Evolutionary conservation across 805 yeast species (phyloP).

Genomic region (Ogataea kodamae): DNA sequence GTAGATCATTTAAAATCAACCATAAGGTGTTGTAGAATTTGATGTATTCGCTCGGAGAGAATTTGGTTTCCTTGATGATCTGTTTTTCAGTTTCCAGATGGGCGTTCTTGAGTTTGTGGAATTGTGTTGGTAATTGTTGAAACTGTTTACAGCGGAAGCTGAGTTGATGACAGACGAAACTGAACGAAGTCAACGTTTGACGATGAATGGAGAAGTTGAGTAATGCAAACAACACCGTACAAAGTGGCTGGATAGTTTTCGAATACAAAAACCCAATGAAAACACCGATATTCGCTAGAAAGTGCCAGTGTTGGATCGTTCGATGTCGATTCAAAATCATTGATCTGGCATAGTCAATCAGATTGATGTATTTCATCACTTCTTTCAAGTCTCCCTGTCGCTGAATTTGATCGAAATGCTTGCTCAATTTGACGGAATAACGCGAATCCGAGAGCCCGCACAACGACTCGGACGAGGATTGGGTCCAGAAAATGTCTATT

Average conservation of each 20-base stretch:
- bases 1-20: slow-evolving; percentile 78
- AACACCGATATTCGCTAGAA: slow-evolving; percentile 2
- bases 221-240: slow-evolving; percentile 10
- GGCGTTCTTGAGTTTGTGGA: slow-evolving; percentile 45
- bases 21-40: slow-evolving; percentile 82
- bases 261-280: slow-evolving; percentile 8
- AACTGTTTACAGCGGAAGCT: slow-evolving; percentile 75
- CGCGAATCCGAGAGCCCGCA: slow-evolving; percentile 18
- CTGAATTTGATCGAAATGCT: slow-evolving; percentile 19
- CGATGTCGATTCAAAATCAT: slow-evolving; percentile 16
- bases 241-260: slow-evolving; percentile 10
- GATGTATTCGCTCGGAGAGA: slow-evolving; percentile 55
- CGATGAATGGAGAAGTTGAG: slow-evolving; percentile 16
- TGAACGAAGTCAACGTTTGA: slow-evolving; percentile 8
- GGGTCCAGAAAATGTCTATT: slow-evolving; percentile 47
- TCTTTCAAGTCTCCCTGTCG: slow-evolving; percentile 25
- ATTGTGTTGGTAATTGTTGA: slow-evolving; percentile 77
- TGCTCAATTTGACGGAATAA: slow-evolving; percentile 29
- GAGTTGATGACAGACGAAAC: slow-evolving; percentile 68
- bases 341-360: slow-evolving; percentile 28
- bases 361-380: slow-evolving; percentile 29
- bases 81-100: slow-evolving; percentile 39
- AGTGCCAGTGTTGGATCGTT: slow-evolving; percentile 3
- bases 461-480: slow-evolving; percentile 12
- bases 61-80: slow-evolving; percentile 38